phyloP scores from a whole-genome alignment of 441 rosid genomes.

The Theobroma grandiflorum region DNA sequence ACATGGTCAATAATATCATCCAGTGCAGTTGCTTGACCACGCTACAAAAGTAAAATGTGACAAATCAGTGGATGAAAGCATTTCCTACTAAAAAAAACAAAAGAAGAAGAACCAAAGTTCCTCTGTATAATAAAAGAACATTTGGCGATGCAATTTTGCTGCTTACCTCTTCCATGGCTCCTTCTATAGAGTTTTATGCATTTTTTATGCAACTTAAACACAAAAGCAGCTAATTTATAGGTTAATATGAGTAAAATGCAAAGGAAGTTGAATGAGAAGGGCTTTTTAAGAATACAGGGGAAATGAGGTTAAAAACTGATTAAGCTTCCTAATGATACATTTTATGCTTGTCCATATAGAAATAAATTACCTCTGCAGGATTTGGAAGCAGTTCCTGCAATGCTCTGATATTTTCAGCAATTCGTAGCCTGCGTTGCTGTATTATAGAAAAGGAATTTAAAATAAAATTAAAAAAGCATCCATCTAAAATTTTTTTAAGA shows the following conservation, averaged over 20 bases:
- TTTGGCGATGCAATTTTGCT: background rate
- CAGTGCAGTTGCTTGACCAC: conserved; percentile 42
- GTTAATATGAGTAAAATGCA: background rate
- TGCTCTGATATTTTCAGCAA: conserved; percentile 50
- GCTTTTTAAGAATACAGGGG: background rate
- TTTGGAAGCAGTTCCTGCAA: conserved; percentile 56
- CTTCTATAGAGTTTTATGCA: background rate
- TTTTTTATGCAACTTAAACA: background rate
- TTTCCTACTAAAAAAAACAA: background rate
- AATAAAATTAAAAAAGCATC: background rate
- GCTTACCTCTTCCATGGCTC: conserved; percentile 7
- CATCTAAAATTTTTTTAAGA: conserved; percentile 14
- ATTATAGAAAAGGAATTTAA: background rate
- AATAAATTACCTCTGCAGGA: conserved; percentile 44
- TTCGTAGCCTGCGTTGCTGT: conserved; percentile 53
- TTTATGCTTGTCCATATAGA: background rate
- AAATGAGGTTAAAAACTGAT: background rate
- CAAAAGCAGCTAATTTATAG: background rate
- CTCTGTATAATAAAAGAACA: background rate
- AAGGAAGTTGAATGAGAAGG: background rate
- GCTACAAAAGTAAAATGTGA: conserved; percentile 36
- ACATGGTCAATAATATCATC: conserved; percentile 52
- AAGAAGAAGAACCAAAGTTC: background rate
- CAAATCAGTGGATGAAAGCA: background rate
- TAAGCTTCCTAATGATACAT: background rate